Conservation (phyloP, 257 asterid genomes). For the Jacaranda copaia region DNA sequence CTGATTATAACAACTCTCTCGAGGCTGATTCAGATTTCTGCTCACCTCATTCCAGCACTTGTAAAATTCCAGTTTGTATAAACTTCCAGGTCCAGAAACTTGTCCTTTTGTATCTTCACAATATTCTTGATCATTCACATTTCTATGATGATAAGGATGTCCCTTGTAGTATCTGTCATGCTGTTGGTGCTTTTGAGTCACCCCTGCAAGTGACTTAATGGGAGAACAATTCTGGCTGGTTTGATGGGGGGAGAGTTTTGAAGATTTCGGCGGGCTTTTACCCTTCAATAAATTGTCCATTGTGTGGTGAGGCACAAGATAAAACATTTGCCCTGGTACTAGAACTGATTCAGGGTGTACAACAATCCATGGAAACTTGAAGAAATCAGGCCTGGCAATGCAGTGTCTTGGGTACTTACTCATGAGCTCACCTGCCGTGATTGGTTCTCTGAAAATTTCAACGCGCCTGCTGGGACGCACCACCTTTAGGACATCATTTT, state of each 20-base stretch:
- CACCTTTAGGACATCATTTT: conserved; percentile 48
- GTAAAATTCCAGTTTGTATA: conserved; percentile 22
- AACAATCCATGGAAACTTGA: conserved; percentile 57
- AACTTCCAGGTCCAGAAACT: background rate
- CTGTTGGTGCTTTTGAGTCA: conserved; percentile 11
- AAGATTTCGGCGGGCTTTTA: background rate
- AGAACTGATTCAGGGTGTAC: conserved; percentile 57
- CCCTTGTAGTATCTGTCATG: background rate
- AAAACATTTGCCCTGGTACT: conserved; percentile 35
- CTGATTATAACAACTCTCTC: background rate
- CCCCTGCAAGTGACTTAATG: background rate
- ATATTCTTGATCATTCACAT: background rate
- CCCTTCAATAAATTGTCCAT: conserved; percentile 32
- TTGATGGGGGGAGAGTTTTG: background rate
- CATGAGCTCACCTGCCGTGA: conserved; percentile 56
- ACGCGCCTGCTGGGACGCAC: conserved; percentile 56
- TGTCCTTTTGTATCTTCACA: background rate
- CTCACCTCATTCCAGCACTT: conserved; percentile 30
- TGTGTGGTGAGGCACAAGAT: conserved; percentile 37
- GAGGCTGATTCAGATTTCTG: conserved; percentile 18
- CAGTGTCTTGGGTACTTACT: conserved; percentile 59
- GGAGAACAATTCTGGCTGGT: background rate
- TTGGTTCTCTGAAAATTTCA: conserved; percentile 49
- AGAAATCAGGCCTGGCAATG: conserved; percentile 67
- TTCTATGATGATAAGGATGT: background rate